phyloP scores from a whole-genome alignment of 495 filamentous ascomycete species.

The Mycothermus thermophilus region DNA sequence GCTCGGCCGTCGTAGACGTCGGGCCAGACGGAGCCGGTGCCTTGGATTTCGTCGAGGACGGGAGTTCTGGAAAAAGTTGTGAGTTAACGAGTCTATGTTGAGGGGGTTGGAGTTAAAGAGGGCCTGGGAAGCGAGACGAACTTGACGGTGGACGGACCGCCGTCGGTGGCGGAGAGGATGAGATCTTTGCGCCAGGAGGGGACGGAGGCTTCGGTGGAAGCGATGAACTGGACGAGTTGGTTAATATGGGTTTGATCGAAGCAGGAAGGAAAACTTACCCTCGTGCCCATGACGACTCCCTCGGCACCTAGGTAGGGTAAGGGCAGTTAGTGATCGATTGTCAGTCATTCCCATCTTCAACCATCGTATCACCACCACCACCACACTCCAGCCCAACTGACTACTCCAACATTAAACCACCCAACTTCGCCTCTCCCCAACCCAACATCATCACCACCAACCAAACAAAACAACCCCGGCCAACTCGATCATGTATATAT shows the following conservation, averaged over 20 bases:
- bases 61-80: constrained; percentile 31
- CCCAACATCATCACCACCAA: background rate
- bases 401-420: background rate
- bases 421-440: constrained; percentile 1
- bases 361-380: no score
- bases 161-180: constrained; percentile 47
- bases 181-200: constrained; percentile 45
- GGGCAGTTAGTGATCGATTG: no score
- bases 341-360: no score
- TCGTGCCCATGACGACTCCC: constrained; percentile 56
- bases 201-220: constrained; percentile 49
- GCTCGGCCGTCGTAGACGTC: constrained; percentile 49
- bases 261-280: constrained; percentile 33
- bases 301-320: constrained; percentile 44
- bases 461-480: background rate
- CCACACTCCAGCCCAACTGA: no score
- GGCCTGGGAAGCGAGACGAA: no score
- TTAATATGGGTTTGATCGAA: background rate
- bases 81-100: background rate
- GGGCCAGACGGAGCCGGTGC: constrained; percentile 54
- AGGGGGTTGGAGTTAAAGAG: no score
- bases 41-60: constrained; percentile 56
- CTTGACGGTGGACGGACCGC: constrained; percentile 49
- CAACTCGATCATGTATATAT: no score
- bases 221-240: constrained; percentile 33